phyloP scores from a whole-genome alignment of 75 land plant genomes.

The Pinus taeda region DNA sequence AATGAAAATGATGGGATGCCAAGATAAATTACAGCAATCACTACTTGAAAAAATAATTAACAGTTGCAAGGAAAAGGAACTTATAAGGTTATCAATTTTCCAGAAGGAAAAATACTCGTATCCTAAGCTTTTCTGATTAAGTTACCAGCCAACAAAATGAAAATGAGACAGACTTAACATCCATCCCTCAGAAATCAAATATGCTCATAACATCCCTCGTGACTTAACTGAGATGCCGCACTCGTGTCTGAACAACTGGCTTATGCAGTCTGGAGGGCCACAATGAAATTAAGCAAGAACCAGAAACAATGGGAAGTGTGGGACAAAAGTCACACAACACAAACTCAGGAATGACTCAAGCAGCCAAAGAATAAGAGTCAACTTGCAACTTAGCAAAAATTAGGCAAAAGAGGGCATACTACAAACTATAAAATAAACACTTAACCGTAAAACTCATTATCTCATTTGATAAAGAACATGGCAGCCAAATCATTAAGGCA shows the following conservation, averaged over 20 bases:
- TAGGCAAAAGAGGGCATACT: too few relatives aligned
- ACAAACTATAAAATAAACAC: too few relatives aligned
- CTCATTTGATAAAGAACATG: too few relatives aligned
- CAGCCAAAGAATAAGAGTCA: too few relatives aligned
- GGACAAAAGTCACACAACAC: too few relatives aligned
- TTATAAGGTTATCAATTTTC: not conserved
- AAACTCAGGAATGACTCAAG: too few relatives aligned
- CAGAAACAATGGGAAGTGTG: too few relatives aligned
- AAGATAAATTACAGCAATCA: not conserved
- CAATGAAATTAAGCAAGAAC: too few relatives aligned
- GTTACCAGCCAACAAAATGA: not conserved
- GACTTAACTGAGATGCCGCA: not conserved
- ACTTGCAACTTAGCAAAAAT: too few relatives aligned
- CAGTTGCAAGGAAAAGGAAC: not conserved
- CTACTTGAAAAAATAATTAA: not conserved
- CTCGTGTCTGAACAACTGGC: not conserved
- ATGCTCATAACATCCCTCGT: not conserved
- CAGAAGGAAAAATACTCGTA: not conserved
- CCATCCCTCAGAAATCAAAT: not conserved
- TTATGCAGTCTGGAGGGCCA: not conserved
- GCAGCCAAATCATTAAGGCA: too few relatives aligned
- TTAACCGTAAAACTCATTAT: too few relatives aligned
- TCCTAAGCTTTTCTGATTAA: not conserved
- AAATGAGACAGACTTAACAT: not conserved
- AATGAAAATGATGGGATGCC: not conserved